phyloP scores from a whole-genome alignment of 2,329 filamentous ascomycete genomes.

The Hypomyces perniciosus region DNA sequence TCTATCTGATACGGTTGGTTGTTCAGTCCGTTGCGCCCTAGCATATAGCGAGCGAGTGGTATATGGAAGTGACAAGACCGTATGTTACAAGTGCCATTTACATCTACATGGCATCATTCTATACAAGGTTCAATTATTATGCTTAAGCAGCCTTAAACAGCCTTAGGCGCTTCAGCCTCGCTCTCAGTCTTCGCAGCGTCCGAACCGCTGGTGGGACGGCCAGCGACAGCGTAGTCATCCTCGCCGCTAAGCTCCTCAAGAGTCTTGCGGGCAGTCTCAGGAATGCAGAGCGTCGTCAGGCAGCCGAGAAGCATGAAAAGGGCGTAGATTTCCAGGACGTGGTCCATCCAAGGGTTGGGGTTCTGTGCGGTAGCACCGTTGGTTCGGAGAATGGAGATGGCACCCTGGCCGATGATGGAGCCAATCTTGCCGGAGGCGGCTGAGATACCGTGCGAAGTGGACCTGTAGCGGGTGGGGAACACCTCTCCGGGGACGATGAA shows the following conservation, averaged over 20 bases:
- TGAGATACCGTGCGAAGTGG: constrained; percentile 52
- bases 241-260: constrained; percentile 55
- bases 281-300: constrained; percentile 63
- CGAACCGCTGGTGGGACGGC: not conserved
- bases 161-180: constrained; percentile 1
- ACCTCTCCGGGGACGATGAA: constrained; percentile 53
- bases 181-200: constrained; percentile 5
- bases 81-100: no score
- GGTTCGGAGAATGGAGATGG: constrained; percentile 49
- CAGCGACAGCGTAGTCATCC: constrained; percentile 24
- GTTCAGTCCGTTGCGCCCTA: not conserved
- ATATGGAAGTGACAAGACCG: no score
- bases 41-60: not conserved
- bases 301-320: constrained; percentile 71
- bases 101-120: no score
- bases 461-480: constrained; percentile 52
- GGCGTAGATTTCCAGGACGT: constrained; percentile 69
- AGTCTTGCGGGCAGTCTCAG: constrained; percentile 69
- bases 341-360: constrained; percentile 62
- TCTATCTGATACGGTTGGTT: not conserved
- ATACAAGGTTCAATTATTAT: not conserved
- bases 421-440: constrained; percentile 51
- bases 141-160: constrained; percentile 9
- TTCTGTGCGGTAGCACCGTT: constrained; percentile 34
- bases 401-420: constrained; percentile 51